Base-by-base conservation (phyloP, 2,329 filamentous ascomycete species). In the Alternaria arborescens region DNA sequence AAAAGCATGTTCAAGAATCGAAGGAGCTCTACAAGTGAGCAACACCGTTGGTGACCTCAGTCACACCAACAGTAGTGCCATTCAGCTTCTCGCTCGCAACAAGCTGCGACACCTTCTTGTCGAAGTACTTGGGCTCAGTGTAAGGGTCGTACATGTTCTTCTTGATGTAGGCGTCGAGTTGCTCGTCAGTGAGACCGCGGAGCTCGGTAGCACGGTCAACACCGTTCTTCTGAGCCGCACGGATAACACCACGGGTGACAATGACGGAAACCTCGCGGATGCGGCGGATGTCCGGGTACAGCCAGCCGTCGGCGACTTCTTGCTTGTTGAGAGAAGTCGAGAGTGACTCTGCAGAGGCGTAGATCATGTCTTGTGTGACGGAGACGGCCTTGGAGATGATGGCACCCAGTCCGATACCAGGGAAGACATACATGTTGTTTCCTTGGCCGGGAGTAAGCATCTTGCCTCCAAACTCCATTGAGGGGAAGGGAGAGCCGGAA, bases 321-420 rank as follows among this genome's bases (percentile, higher is more conserved):
- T 95, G 90, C 40, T 88, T 84, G 65, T 90, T 93, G 62, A 99
- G 86, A 34, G 91, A 89, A 60, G 88, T 88, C 16, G 92, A 87
- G 20, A 98, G 87, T 5, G 93, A 90, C 41, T 90, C 89, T 28
- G 93, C 95, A 32, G 94, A 94, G 51, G 91, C 93, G 82, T 98
- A 98, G 75, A 99, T 93, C 95, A 99, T 99, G 79, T 90, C 88
- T 78, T 97, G 92, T 5, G 94, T 98, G 69, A 98, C 86, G 71
- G 89, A 89, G 67, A 91, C 89, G 12, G 93, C 87, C 84, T 97
- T 96, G 82, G 90, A 89, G 50, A 98, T 87, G 76, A 98, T 97
- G 67, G 94, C 91, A 62, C 94, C 95, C 30, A 98, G 88, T 58
- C 95, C 95, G 61, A 98, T 91, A 74, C 94, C 95, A 0, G 95